Evolutionary conservation across 2,329 filamentous ascomycete genomes (phyloP).

Genomic region (Herpotrichia juniperi): DNA sequence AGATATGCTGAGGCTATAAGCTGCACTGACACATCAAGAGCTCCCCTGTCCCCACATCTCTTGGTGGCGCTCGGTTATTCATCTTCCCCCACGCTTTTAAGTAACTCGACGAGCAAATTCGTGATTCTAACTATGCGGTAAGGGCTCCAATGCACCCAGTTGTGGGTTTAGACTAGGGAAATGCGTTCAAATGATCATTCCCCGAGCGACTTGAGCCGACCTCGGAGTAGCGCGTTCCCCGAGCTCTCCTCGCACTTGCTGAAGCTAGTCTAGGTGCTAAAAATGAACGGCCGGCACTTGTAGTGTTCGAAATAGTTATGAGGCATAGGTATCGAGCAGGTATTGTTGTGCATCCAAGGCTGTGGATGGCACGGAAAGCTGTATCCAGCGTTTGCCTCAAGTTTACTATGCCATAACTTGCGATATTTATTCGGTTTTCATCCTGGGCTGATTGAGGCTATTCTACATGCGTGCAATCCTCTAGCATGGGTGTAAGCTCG

Average conservation of each 20-base stretch:
- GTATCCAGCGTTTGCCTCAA: background rate
- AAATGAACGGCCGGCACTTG: background rate
- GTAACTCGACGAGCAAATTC: slow-evolving; percentile 4
- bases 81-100: slow-evolving; percentile 18
- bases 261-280: background rate
- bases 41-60: slow-evolving; percentile 9
- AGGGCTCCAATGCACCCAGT: background rate
- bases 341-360: background rate
- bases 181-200: background rate
- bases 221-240: background rate
- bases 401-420: background rate
- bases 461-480: background rate
- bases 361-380: background rate
- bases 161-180: background rate
- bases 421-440: background rate
- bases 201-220: background rate
- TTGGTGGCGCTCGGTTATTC: slow-evolving; percentile 17
- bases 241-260: background rate
- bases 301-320: background rate
- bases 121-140: background rate
- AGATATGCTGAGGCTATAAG: slow-evolving; percentile 4
- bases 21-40: slow-evolving; percentile 10
- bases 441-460: no score
- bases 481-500: background rate
- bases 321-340: background rate